Conservation (phyloP, 257 asterid species). For the Scutellaria barbata region DNA sequence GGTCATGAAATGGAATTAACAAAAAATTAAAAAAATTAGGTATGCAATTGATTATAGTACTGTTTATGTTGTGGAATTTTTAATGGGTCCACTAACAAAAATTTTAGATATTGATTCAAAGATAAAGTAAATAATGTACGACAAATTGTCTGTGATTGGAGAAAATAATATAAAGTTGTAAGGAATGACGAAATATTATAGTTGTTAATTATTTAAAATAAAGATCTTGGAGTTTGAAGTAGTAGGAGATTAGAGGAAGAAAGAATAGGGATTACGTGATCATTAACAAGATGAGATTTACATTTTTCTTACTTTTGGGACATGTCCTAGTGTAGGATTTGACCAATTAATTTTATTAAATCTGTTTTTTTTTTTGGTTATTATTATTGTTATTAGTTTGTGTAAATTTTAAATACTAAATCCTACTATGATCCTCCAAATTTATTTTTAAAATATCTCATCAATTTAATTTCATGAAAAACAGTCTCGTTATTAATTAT, state of each 20-base stretch:
- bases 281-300: not conserved
- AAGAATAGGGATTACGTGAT: constrained; percentile 26
- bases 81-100: constrained; percentile 22
- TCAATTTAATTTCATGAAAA: no score
- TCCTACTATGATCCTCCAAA: no score
- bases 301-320: not conserved
- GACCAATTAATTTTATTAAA: no score
- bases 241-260: constrained; percentile 1
- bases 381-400: no score
- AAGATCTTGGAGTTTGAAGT: constrained; percentile 8
- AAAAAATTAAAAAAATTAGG: constrained; percentile 32
- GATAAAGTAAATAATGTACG: not conserved
- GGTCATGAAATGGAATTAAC: constrained; percentile 36
- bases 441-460: no score
- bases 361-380: no score
- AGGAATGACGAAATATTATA: constrained; percentile 3
- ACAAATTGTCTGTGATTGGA: constrained; percentile 5
- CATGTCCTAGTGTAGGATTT: no score
- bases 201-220: not conserved
- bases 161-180: constrained; percentile 7
- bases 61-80: constrained; percentile 9
- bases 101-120: constrained; percentile 27
- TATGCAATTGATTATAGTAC: constrained; percentile 20
- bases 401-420: no score
- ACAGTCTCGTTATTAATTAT: no score